phyloP scores from a whole-genome alignment of 2,329 filamentous ascomycete genomes.

The Catunica adiposa region DNA sequence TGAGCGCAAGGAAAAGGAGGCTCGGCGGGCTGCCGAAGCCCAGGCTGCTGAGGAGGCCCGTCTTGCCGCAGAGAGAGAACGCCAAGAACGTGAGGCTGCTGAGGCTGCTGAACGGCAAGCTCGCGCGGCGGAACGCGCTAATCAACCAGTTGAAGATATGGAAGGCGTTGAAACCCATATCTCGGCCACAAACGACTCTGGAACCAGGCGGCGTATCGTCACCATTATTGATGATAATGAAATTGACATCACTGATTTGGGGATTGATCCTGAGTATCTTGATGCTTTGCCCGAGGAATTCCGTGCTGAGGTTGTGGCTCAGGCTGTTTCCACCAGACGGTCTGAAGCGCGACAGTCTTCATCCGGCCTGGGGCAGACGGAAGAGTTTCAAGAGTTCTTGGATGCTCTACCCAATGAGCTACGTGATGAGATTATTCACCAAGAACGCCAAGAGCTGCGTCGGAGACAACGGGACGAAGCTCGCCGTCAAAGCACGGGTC shows the following conservation, averaged over 20 bases:
- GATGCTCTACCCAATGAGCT: constrained; percentile 84
- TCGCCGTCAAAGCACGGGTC: constrained; percentile 27
- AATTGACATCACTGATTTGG: constrained; percentile 83
- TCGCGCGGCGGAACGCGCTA: neutral
- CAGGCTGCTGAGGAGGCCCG: constrained; percentile 44
- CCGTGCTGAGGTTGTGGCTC: constrained; percentile 86
- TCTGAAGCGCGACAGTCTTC: constrained; percentile 55
- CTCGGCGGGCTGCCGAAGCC: neutral
- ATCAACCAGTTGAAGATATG: constrained; percentile 32
- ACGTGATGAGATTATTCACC: constrained; percentile 74
- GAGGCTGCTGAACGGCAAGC: constrained; percentile 27
- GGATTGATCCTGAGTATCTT: constrained; percentile 87
- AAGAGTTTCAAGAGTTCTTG: constrained; percentile 85
- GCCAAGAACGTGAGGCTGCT: constrained; percentile 19
- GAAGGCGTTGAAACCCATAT: constrained; percentile 53
- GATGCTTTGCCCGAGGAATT: constrained; percentile 96
- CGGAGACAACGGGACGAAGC: constrained; percentile 72
- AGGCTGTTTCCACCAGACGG: constrained; percentile 69
- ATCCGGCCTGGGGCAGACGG: constrained; percentile 52
- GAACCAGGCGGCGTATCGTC: constrained; percentile 38
- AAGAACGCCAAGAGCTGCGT: constrained; percentile 77
- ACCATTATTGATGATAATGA: constrained; percentile 75
- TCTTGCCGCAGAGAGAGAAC: constrained; percentile 24
- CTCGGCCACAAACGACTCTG: constrained; percentile 20
- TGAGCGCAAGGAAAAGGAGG: constrained; percentile 28